Base-by-base conservation (phyloP, 2,329 filamentous ascomycete species). In the Trichoderma semiorbis region DNA sequence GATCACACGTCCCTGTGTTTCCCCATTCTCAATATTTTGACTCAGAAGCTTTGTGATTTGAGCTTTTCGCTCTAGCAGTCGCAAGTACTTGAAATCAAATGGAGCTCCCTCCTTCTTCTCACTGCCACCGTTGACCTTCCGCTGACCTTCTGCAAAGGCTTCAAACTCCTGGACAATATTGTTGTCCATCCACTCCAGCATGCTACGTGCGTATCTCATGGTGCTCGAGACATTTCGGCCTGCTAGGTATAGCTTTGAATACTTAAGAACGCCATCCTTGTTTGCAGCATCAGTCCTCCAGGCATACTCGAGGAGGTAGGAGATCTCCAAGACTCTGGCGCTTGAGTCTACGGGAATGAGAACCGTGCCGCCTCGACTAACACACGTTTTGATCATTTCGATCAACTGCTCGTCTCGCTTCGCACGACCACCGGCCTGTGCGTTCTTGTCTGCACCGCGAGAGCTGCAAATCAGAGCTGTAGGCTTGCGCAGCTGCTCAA, bases 141-240 rank as follows among this genome's bases (percentile, higher is more conserved):
- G 78, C 74, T 85, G 83, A 3, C 82, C 84, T 74, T 89, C 88
- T 2, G 86, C 88, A 62, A 90, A 86, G 16, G 91, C 90, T 79
- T 97, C 95, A 73, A 97, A 97, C 77, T 98, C 95, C 69, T 94
- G 91, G 55, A 97, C 92, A 72, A 99, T 97, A 72, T 91, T 92
- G 78, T 98, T 95, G 78, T 98, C 95, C 95, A 99, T 98, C 96
- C 96, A 99, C 79, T 99, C 96, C 36, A 99, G 85, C 93, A 99
- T 97, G 80, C 95, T 98, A 75, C 95, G 89, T 30, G 95, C 93
- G 75, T 98, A 93, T 67, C 94, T 89, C 86, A 98, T 93, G 0
- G 95, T 97, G 74, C 94, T 95, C 72, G 93, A 91, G 74, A 93
- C 92, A 73, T 94, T 97, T 72, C 91, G 91, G 50, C 94, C 95